These are phyloP conservation scores for Pseudogymnoascus sp. DNA, from an alignment of 2,329 filamentous ascomycete genomes.

Conservation along the genomic window DNA sequence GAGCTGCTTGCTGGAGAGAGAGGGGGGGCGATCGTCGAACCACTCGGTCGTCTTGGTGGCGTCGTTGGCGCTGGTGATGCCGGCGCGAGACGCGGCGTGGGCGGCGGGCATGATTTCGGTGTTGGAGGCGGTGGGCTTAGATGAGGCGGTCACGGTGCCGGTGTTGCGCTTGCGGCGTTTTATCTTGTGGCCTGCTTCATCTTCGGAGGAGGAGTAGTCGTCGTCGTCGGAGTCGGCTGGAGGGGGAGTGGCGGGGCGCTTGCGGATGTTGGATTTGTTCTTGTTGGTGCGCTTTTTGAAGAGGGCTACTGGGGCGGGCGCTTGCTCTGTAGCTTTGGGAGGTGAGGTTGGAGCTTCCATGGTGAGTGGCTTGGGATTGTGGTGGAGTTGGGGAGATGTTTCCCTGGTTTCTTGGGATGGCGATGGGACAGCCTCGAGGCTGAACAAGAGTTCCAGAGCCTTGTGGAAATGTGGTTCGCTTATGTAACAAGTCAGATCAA, in stretches of 20 bases:
- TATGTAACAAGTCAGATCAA: neutral
- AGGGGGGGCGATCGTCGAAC: slow-evolving; percentile 60
- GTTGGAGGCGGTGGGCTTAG: slow-evolving; percentile 34
- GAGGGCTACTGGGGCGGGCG: slow-evolving; percentile 47
- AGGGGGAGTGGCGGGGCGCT: slow-evolving; percentile 71
- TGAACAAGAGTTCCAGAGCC: slow-evolving; percentile 3
- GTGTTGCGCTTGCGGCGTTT: slow-evolving; percentile 69
- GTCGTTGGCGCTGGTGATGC: slow-evolving; percentile 65
- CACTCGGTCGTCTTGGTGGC: slow-evolving; percentile 85
- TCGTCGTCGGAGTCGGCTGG: slow-evolving; percentile 53
- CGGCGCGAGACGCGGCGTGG: slow-evolving; percentile 52
- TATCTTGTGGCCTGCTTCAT: slow-evolving; percentile 65
- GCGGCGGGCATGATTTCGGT: slow-evolving; percentile 43
- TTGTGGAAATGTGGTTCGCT: neutral
- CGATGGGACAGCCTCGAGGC: slow-evolving; percentile 2
- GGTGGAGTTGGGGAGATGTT: slow-evolving; percentile 2
- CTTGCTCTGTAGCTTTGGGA: slow-evolving; percentile 48
- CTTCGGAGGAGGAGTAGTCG: slow-evolving; percentile 60
- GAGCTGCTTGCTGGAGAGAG: slow-evolving; percentile 40
- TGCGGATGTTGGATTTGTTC: slow-evolving; percentile 67
- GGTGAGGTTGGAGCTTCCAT: slow-evolving; percentile 2
- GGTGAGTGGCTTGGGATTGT: neutral
- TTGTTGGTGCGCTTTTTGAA: slow-evolving; percentile 85
- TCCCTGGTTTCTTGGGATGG: neutral
- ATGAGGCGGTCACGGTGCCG: slow-evolving; percentile 57